A percentile compares a stretch with the other conserved stretches of the same genome.
Evolutionary conservation across 2,329 filamentous ascomycete species (phyloP).

Genomic region (Colletotrichum sojae): DNA sequence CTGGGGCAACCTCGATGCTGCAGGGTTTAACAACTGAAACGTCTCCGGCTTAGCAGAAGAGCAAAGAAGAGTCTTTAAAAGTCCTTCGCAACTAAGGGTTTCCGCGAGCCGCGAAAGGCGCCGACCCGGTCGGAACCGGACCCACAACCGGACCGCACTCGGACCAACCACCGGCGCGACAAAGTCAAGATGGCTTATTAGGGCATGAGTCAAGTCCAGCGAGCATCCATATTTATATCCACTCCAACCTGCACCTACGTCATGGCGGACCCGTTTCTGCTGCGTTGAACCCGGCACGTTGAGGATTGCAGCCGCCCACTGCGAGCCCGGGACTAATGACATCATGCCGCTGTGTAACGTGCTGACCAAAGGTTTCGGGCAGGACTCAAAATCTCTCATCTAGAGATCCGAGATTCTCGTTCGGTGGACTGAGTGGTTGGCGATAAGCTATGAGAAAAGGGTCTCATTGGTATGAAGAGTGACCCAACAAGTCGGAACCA

Average conservation of each 20-base stretch:
- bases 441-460: neutral
- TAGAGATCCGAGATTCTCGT: slow-evolving; percentile 12
- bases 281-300: slow-evolving; percentile 25
- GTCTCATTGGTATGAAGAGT: no score
- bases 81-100: neutral
- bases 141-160: slow-evolving; percentile 24
- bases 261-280: slow-evolving; percentile 4
- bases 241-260: slow-evolving; percentile 14
- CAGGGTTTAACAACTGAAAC: slow-evolving; percentile 1
- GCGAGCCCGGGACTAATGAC: slow-evolving; percentile 27
- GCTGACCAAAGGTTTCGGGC: slow-evolving; percentile 18
- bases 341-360: slow-evolving; percentile 35
- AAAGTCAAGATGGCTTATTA: neutral
- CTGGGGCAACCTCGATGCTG: neutral
- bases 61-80: no score
- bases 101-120: slow-evolving; percentile 22
- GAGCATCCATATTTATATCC: slow-evolving; percentile 20
- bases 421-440: neutral
- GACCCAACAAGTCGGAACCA: no score
- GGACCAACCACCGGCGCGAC: slow-evolving; percentile 21
- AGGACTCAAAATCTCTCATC: slow-evolving; percentile 6
- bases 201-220: slow-evolving; percentile 25
- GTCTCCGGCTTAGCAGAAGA: no score
- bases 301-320: slow-evolving; percentile 13
- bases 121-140: slow-evolving; percentile 3